Percentiles rank a stretch among this genome's conserved stretches.
These are phyloP conservation scores for Vigna hirtella DNA, from an alignment of 306 rosid species.

Conservation along the genomic window DNA sequence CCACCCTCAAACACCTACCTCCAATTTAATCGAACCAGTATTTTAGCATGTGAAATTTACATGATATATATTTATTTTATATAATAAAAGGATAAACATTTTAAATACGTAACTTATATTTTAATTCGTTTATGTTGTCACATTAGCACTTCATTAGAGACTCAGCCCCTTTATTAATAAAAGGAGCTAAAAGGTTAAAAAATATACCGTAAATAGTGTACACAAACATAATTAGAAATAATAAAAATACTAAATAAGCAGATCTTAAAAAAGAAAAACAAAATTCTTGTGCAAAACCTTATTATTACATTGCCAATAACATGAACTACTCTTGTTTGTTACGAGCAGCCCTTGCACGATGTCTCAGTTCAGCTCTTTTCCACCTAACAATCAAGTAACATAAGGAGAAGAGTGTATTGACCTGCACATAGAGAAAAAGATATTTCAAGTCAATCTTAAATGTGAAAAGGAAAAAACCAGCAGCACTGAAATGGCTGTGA, in stretches of 20 bases:
- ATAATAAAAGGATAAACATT: no score
- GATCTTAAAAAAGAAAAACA: background rate
- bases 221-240: slow-evolving; percentile 3
- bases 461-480: slow-evolving; percentile 23
- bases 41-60: no score
- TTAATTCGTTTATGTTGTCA: background rate
- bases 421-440: slow-evolving; percentile 59
- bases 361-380: slow-evolving; percentile 95
- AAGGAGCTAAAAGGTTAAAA: background rate
- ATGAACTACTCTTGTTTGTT: slow-evolving; percentile 70
- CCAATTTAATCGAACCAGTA: no score
- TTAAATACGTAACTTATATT: no score
- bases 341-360: slow-evolving; percentile 78
- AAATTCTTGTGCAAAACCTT: slow-evolving; percentile 25
- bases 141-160: background rate
- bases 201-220: background rate
- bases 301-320: slow-evolving; percentile 27
- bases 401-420: slow-evolving; percentile 85
- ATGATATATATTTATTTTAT: no score
- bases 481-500: background rate
- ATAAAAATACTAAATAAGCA: slow-evolving; percentile 10
- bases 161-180: background rate
- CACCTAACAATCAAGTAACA: slow-evolving; percentile 86
- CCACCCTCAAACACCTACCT: no score
- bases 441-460: slow-evolving; percentile 30